phyloP scores from a whole-genome alignment of 1,139 yeast genomes.

The Yarrowia galli region DNA sequence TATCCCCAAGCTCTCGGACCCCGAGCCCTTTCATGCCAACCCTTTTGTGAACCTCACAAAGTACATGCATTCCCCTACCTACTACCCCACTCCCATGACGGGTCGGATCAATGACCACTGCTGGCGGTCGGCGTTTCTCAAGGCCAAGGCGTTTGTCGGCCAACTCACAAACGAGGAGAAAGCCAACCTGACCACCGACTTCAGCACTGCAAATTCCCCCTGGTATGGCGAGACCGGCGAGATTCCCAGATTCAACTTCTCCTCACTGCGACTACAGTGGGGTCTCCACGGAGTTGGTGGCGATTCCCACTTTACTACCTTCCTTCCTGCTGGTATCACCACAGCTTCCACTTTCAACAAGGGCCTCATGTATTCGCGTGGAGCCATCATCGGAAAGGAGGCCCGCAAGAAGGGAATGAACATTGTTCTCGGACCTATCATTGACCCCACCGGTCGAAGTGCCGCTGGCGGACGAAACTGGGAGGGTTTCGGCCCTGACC shows the following conservation, averaged over 20 bases:
- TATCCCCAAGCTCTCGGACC: conserved; percentile 36
- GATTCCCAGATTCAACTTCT: conserved; percentile 63
- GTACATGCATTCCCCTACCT: conserved; percentile 36
- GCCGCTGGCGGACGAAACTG: conserved; percentile 72
- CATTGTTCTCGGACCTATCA: conserved; percentile 65
- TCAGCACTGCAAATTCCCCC: conserved; percentile 69
- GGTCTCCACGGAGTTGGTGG: conserved; percentile 67
- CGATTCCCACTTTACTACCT: conserved; percentile 63
- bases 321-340: conserved; percentile 66
- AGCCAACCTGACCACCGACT: conserved; percentile 70
- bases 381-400: conserved; percentile 65
- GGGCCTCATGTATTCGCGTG: conserved; percentile 60
- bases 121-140: conserved; percentile 55
- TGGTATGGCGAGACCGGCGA: conserved; percentile 71
- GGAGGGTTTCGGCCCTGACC: conserved; percentile 73
- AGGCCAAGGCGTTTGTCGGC: conserved; percentile 61
- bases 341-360: conserved; percentile 66
- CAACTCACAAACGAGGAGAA: conserved; percentile 66
- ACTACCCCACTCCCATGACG: conserved; percentile 36
- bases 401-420: conserved; percentile 65
- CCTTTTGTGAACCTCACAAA: conserved; percentile 27
- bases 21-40: conserved; percentile 33
- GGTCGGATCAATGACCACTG: conserved; percentile 29
- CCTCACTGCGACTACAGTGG: conserved; percentile 68
- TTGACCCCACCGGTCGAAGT: conserved; percentile 69